Base-by-base conservation (phyloP, 257 asterid species). In the Euphrasia confusa region DNA sequence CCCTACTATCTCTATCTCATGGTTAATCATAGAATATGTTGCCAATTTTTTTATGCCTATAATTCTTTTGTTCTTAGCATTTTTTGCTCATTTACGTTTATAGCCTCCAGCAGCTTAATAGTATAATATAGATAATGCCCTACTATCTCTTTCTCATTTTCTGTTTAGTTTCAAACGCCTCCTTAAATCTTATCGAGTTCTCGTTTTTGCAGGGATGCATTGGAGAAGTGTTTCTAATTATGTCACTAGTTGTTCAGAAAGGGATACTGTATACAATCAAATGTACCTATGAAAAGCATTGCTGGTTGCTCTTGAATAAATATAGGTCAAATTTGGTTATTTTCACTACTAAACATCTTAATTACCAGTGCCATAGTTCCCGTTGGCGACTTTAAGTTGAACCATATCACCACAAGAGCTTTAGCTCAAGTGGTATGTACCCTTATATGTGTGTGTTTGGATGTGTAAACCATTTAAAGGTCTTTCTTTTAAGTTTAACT, bases 251-350 rank as follows among this genome's bases (percentile, higher is more conserved):
- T 49, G 55, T 15, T 15, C 55, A 49, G 26, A 49, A 49, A 49
- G 55, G 27, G 8, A n/a, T n/a, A 3, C 3, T 6, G 55, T 49
- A 49, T n/a, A 49, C 55, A 4, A 14, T 15, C 27, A 49, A 37
- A 49, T 49, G 27, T 49, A 14, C 26, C 27, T 7, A 49, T 7
- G 55, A 15, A 37, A 37, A 49, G 24, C 27, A 15, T 49, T 49
- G 55, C 53, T 47, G 53, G 53, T 12, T 47, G 18, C 55, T 49
- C 55, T n/a, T 49, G 10, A 49, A 49, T 14, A 49, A 49, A 48
- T n/a, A 14, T 48, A 48, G 54, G 54, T 48, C 24, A 48, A 48
- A 44, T 44, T 11, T 44, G 6, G 5, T 44, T 44, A 44, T 44
- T 44, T 44, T 12, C 49, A 44, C 50, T 10, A 2, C 2, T 44